Evolutionary conservation across 176 grass and related monocot genomes (phyloP), one percentile per base, ranked within the genome.

Genomic region (Saccharum spontaneum): DNA sequence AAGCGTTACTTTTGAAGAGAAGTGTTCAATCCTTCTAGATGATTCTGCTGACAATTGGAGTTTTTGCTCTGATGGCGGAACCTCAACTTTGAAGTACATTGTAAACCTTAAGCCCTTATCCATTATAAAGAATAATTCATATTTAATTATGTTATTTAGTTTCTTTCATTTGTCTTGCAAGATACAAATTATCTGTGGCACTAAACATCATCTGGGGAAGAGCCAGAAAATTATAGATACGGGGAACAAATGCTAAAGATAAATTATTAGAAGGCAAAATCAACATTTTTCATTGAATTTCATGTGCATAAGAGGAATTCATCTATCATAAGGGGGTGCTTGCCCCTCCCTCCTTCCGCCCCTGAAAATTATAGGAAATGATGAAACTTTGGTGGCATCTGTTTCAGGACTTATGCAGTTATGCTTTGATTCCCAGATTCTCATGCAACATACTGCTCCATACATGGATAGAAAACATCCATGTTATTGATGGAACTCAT

Each of bases 11-110:
- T 83, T 90, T 79, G 74, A 93, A 87, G 87, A 95, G 48, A 95
- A 90, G 75, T 98, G 93, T 44, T 90, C 77, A 43, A 78, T 85
- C 83, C 89, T 98, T 79, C 80, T 98, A 57, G 84, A 85, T 70
- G 93, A 98, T 89, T 88, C 87, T 76, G 66, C 85, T 78, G 89
- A 92, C 70, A 93, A 87, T 63, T 98, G 96, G 96, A 95, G 81
- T 82, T 98, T 93, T 80, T 87, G 69, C 73, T 82, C 80, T 78
- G 91, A 98, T 78, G 85, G 85, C 55, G 91, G 86, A 88, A 90
- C 93, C 79, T 92, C 93, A 82, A 90, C 93, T 83, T 90, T 82
- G 79, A 98, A 98, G 89, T 98, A 98, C 93, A 98, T 95, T 95
- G 96, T 98, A 98, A 95, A 87, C 77, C 89, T 83, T 88, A 81